Conservation (phyloP, 1,284 basidiomycete genomes). For the Trametes polyzona region DNA sequence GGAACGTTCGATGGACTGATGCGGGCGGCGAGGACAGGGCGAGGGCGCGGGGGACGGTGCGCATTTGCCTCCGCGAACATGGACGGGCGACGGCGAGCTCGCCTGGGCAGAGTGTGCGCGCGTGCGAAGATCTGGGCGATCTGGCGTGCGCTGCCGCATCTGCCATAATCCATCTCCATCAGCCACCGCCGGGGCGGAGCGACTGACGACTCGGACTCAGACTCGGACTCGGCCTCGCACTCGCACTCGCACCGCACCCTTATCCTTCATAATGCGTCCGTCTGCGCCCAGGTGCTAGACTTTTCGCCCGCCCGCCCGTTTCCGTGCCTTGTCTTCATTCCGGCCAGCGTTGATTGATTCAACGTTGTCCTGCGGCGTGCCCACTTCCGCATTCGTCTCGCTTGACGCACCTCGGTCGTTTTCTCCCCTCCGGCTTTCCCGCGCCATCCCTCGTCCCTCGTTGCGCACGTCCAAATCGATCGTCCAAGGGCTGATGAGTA, state of each 20-base stretch:
- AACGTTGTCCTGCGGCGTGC: slow-evolving; percentile 8
- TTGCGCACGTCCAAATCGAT: slow-evolving; percentile 33
- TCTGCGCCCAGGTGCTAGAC: slow-evolving; percentile 2
- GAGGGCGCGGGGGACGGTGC: background rate
- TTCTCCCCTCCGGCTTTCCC: slow-evolving; percentile 21
- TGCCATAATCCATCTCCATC: background rate
- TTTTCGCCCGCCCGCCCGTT: background rate
- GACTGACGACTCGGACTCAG: slow-evolving; percentile 1
- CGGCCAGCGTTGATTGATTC: slow-evolving; percentile 13
- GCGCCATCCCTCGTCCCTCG: slow-evolving; percentile 18
- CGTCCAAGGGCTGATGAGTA: slow-evolving; percentile 35
- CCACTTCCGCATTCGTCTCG: slow-evolving; percentile 2
- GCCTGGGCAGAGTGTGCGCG: slow-evolving; percentile 1
- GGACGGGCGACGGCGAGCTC: slow-evolving; percentile 7
- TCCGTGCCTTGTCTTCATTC: slow-evolving; percentile 13
- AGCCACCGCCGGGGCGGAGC: slow-evolving; percentile 9
- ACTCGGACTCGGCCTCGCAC: too few species aligned
- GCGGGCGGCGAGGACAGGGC: background rate
- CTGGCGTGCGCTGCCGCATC: background rate
- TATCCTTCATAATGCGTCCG: slow-evolving; percentile 6
- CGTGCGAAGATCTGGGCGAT: slow-evolving; percentile 34
- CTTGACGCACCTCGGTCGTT: slow-evolving; percentile 18
- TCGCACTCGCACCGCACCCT: background rate
- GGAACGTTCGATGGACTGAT: background rate
- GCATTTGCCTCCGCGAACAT: slow-evolving; percentile 42